Conservation (phyloP, 495 filamentous ascomycete genomes). For the Venustampulla echinocandica region DNA sequence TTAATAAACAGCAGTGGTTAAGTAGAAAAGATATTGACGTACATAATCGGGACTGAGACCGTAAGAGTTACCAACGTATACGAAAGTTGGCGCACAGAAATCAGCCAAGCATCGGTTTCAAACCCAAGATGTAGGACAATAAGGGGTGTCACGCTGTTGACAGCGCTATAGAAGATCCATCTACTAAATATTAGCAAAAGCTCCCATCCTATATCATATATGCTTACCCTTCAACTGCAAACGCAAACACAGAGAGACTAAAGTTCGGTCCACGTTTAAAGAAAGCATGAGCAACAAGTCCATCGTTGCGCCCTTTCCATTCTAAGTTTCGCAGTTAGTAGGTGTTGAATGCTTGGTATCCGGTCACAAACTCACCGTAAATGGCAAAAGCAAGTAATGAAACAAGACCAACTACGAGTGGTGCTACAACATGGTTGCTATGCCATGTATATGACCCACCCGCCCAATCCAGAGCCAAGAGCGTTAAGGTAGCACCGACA, state of each 20-base stretch:
- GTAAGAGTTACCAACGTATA: conserved; percentile 30
- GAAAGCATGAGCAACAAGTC: conserved; percentile 46
- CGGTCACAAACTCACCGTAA: conserved; percentile 30
- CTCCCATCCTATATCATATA: neutral
- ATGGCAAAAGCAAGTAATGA: conserved; percentile 36
- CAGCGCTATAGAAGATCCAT: conserved; percentile 50
- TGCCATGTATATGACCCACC: conserved; percentile 41
- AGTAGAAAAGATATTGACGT: conserved; percentile 5
- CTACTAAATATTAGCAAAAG: conserved; percentile 5
- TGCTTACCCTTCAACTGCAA: conserved; percentile 40
- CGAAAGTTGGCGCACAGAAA: conserved; percentile 41
- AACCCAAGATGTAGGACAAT: conserved; percentile 47
- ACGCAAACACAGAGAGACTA: conserved; percentile 41
- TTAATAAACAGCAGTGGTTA: too few species aligned
- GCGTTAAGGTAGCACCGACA: conserved; percentile 36
- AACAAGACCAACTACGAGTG: conserved; percentile 37
- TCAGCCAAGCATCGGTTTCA: conserved; percentile 33
- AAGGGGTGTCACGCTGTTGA: conserved; percentile 46
- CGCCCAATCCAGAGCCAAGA: conserved; percentile 45
- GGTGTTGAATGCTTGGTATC: neutral
- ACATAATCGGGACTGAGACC: conserved; percentile 34
- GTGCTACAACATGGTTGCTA: conserved; percentile 39
- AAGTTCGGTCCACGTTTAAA: conserved; percentile 45
- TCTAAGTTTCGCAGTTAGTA: conserved; percentile 26
- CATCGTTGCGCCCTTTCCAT: conserved; percentile 44